Conservation (phyloP, 2,329 filamentous ascomycete genomes). For the Fusarium nodosum region DNA sequence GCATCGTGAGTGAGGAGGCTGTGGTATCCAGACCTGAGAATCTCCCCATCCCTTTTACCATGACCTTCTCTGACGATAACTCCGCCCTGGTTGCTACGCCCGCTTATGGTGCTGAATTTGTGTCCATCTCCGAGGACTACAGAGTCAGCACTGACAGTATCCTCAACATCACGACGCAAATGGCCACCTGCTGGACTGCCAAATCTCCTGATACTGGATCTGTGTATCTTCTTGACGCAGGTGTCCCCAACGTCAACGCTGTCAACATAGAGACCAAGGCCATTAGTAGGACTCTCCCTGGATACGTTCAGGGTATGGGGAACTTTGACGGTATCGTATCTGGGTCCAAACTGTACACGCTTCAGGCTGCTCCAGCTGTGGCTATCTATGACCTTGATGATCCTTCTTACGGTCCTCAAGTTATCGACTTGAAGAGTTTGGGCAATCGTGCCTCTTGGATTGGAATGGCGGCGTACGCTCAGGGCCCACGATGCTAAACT, state of each 20-base stretch:
- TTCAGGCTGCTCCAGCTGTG: conserved; percentile 3
- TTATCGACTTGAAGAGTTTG: not conserved
- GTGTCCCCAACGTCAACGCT: not conserved
- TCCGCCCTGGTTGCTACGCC: conserved; percentile 9
- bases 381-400: conserved; percentile 1
- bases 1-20: not conserved
- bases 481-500: not conserved
- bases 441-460: conserved; percentile 16
- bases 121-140: not conserved
- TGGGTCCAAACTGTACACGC: conserved; percentile 10
- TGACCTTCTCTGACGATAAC: not conserved
- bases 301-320: conserved; percentile 1
- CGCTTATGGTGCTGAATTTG: conserved; percentile 20
- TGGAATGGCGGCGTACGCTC: conserved; percentile 9
- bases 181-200: conserved; percentile 7
- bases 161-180: not conserved
- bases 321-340: conserved; percentile 7
- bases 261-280: not conserved
- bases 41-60: conserved; percentile 15
- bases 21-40: not conserved
- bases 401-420: not conserved
- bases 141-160: not conserved
- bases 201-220: not conserved
- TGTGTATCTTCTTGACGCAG: conserved; percentile 13
- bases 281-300: not conserved